Conservation (phyloP, 208 protist genomes). For the Leishmania arabica region DNA sequence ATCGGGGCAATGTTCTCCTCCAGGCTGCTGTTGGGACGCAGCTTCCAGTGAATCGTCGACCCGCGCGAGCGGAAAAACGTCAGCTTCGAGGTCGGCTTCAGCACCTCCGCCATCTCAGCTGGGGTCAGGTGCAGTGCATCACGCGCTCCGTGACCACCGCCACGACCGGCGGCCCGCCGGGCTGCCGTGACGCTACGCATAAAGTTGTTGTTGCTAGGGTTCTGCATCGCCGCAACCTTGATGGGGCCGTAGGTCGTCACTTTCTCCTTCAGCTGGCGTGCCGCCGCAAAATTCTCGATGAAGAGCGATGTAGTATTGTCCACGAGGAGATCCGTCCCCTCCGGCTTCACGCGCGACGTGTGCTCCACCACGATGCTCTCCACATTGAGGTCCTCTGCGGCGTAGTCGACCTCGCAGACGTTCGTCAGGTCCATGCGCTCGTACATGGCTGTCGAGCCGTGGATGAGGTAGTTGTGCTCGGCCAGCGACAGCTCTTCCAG, state of each 20-base stretch:
- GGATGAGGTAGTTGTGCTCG: constrained; percentile 77
- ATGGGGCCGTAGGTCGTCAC: constrained; percentile 49
- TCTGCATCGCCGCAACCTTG: constrained; percentile 58
- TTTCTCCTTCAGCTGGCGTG: constrained; percentile 69
- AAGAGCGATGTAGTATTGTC: constrained; percentile 84
- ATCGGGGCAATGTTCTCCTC: constrained; percentile 83
- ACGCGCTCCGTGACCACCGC: constrained; percentile 18
- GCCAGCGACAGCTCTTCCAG: constrained; percentile 81
- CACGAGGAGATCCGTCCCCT: constrained; percentile 70
- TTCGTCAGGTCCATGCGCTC: constrained; percentile 82
- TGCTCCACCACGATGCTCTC: constrained; percentile 89
- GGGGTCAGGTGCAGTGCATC: constrained; percentile 27
- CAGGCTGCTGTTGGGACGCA: constrained; percentile 52
- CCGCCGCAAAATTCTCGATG: constrained; percentile 89
- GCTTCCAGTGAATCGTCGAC: constrained; percentile 83
- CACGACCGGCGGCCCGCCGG: constrained; percentile 16
- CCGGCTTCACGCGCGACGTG: constrained; percentile 68
- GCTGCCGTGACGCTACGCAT: constrained; percentile 31
- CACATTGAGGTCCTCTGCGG: constrained; percentile 83
- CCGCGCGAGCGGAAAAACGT: constrained; percentile 80
- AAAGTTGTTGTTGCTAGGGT: constrained; percentile 61
- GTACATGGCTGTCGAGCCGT: constrained; percentile 79
- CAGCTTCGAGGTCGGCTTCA: constrained; percentile 70
- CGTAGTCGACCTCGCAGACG: constrained; percentile 79
- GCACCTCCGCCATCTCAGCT: constrained; percentile 44